These are phyloP conservation scores for Arthrinium phaeospermum DNA, from an alignment of 2,329 filamentous ascomycete genomes.

Conservation along the genomic window DNA sequence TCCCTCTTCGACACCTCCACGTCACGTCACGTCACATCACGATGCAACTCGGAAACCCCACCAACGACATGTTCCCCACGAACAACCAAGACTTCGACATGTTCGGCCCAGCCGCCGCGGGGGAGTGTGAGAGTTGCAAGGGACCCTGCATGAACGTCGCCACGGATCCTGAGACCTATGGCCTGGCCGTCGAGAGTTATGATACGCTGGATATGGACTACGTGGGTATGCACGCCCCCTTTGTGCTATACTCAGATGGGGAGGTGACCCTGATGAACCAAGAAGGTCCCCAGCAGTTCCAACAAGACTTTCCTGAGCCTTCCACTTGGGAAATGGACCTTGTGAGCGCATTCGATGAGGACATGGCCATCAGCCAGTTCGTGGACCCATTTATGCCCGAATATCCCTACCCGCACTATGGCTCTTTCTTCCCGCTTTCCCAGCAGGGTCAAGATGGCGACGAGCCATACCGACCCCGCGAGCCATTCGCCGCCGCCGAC, in stretches of 20 bases:
- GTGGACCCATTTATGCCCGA: not conserved
- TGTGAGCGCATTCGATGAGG: not conserved
- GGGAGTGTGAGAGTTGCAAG: not conserved
- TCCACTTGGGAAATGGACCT: not conserved
- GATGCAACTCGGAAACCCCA: not conserved
- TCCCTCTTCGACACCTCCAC: not conserved
- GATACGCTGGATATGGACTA: not conserved
- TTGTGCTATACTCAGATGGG: not conserved
- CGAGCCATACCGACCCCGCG: not conserved
- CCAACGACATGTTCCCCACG: not conserved
- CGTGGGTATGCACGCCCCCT: not conserved
- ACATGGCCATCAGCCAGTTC: not conserved
- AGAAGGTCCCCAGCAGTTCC: not conserved
- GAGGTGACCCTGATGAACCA: not conserved
- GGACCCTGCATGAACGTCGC: not conserved
- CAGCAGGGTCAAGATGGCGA: not conserved
- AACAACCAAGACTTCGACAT: not conserved
- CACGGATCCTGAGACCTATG: not conserved
- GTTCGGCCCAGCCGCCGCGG: not conserved
- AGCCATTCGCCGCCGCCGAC: not conserved
- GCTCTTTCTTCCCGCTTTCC: not conserved
- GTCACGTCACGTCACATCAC: not conserved
- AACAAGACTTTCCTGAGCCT: not conserved
- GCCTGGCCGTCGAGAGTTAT: not conserved
- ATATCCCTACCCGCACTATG: not conserved